Evolutionary conservation across 2,329 filamentous ascomycete genomes (phyloP).

Genomic region (Fusarium paranaense): DNA sequence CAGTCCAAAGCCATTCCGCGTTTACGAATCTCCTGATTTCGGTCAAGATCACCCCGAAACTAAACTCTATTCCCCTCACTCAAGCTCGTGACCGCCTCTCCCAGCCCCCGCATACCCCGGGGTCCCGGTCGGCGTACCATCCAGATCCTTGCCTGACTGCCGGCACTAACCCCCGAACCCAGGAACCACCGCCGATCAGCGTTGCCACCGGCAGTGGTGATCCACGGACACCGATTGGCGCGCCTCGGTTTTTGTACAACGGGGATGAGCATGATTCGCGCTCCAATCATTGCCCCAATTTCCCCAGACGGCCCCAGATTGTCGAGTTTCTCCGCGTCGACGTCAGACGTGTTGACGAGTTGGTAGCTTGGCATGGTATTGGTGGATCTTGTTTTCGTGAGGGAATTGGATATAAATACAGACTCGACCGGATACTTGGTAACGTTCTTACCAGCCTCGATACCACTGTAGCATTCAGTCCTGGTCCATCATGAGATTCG

Average conservation of each 20-base stretch:
- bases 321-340: slow-evolving; percentile 29
- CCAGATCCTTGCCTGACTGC: slow-evolving; percentile 18
- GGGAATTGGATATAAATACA: slow-evolving; percentile 20
- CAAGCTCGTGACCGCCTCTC: neutral
- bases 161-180: slow-evolving; percentile 8
- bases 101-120: slow-evolving; percentile 19
- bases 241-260: slow-evolving; percentile 12
- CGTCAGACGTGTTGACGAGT: neutral
- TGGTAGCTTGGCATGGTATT: slow-evolving; percentile 6
- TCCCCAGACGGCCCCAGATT: slow-evolving; percentile 26
- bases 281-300: slow-evolving; percentile 33
- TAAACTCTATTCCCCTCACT: slow-evolving; percentile 24
- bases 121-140: neutral
- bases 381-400: slow-evolving; percentile 1
- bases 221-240: slow-evolving; percentile 21
- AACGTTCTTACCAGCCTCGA: neutral
- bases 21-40: slow-evolving; percentile 26
- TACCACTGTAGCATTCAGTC: slow-evolving; percentile 10
- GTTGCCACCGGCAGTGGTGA: slow-evolving; percentile 3
- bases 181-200: neutral
- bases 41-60: slow-evolving; percentile 6
- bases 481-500: slow-evolving; percentile 29
- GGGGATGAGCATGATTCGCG: slow-evolving; percentile 5
- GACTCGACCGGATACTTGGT: neutral
- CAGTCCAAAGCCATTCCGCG: neutral